A percentile compares a stretch with the other conserved stretches of the same genome.
These are phyloP conservation scores for Cotoneaster glaucophyllus DNA, from an alignment of 306 rosid genomes.

Conservation along the genomic window DNA sequence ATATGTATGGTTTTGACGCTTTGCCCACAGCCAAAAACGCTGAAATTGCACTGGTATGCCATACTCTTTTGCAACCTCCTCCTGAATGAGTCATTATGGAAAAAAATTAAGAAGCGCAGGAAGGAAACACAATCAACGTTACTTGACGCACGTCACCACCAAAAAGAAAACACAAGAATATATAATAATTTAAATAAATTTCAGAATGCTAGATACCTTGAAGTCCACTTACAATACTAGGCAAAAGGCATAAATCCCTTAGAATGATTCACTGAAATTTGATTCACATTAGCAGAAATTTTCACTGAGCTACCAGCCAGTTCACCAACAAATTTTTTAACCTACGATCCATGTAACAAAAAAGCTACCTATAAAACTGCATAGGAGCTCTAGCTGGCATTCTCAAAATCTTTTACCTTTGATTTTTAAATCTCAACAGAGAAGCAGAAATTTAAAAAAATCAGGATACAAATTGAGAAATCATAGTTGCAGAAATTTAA, in stretches of 20 bases:
- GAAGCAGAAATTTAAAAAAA: not conserved
- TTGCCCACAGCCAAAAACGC: constrained; percentile 91
- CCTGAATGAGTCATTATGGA: constrained; percentile 39
- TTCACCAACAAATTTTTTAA: not conserved
- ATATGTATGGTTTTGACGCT: constrained; percentile 79
- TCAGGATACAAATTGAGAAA: not conserved
- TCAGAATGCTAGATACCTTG: not conserved
- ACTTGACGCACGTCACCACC: not conserved
- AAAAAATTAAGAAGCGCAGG: not conserved
- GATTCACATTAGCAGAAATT: not conserved
- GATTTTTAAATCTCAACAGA: not conserved
- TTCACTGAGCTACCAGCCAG: not conserved
- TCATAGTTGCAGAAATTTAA: not conserved
- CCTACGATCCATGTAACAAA: not conserved
- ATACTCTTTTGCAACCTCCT: constrained; percentile 81
- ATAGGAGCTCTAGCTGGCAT: not conserved
- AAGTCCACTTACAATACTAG: not conserved
- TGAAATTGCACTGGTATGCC: constrained; percentile 76
- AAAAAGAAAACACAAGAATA: not conserved
- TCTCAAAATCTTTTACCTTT: not conserved
- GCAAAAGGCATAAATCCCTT: not conserved
- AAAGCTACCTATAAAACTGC: not conserved
- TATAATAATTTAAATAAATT: not conserved
- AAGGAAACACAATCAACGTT: not conserved
- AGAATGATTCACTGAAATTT: not conserved